These are phyloP conservation scores for Mortierella sp. DNA, from an alignment of 371 early-diverging fungal genomes.

Conservation along the genomic window DNA sequence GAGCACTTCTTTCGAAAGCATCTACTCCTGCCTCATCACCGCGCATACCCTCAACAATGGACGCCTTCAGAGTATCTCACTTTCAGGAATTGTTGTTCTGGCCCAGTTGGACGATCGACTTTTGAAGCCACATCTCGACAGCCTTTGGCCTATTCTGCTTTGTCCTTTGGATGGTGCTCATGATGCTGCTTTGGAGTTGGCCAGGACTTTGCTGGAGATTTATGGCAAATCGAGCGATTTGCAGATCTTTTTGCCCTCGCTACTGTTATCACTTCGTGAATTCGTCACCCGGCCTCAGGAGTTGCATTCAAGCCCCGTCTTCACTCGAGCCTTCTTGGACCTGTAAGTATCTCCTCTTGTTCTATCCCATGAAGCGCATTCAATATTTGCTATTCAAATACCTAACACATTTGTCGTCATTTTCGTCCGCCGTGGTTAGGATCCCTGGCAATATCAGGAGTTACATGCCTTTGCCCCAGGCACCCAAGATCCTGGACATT, in stretches of 20 bases:
- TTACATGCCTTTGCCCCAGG: constrained; percentile 65
- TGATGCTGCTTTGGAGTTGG: constrained; percentile 46
- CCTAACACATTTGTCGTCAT: neutral
- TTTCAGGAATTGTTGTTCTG: constrained; percentile 42
- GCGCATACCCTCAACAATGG: constrained; percentile 26
- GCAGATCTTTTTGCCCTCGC: constrained; percentile 61
- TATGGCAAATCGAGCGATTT: constrained; percentile 70
- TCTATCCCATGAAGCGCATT: too few species aligned
- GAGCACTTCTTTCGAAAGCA: constrained; percentile 42
- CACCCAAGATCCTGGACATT: constrained; percentile 59
- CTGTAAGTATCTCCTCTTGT: constrained; percentile 52
- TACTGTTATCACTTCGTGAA: constrained; percentile 54
- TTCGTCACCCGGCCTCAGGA: constrained; percentile 36
- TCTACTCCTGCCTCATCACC: constrained; percentile 33
- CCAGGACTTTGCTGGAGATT: constrained; percentile 62
- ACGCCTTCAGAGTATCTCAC: constrained; percentile 36
- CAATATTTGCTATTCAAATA: neutral
- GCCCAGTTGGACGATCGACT: constrained; percentile 51
- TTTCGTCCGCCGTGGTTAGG: neutral
- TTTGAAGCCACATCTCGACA: constrained; percentile 47
- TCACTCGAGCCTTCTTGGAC: constrained; percentile 60
- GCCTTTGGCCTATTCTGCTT: constrained; percentile 52
- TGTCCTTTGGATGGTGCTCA: constrained; percentile 27
- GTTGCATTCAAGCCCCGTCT: constrained; percentile 61
- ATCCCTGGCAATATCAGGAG: constrained; percentile 51